These are phyloP conservation scores for Talaromyces proteolyticus DNA, from an alignment of 495 filamentous ascomycete species.

Conservation along the genomic window DNA sequence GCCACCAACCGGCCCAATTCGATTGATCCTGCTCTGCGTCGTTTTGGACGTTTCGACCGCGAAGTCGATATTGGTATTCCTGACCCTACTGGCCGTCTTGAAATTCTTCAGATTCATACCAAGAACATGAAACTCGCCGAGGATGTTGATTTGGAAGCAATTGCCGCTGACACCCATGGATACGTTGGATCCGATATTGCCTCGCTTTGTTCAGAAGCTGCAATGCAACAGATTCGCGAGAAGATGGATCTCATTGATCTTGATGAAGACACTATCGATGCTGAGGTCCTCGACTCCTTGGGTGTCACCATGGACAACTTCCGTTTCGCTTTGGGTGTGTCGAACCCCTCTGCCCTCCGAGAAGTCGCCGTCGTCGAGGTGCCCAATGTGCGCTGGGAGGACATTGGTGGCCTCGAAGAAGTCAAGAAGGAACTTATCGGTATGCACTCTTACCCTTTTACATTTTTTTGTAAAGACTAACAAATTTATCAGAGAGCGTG, in stretches of 20 bases:
- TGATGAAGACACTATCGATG: slow-evolving; percentile 98
- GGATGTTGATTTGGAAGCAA: slow-evolving; percentile 96
- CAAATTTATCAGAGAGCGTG: slow-evolving; percentile 55
- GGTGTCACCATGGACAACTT: slow-evolving; percentile 99
- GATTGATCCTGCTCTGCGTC: slow-evolving; percentile 93
- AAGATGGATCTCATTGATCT: slow-evolving; percentile 99
- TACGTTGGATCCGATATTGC: slow-evolving; percentile 98
- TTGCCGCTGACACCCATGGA: slow-evolving; percentile 96
- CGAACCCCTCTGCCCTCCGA: slow-evolving; percentile 96
- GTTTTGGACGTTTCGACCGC: slow-evolving; percentile 96
- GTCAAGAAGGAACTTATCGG: slow-evolving; percentile 99
- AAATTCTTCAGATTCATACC: slow-evolving; percentile 98
- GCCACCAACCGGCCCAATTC: slow-evolving; percentile 98
- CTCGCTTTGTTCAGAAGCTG: slow-evolving; percentile 97
- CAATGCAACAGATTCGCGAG: slow-evolving; percentile 99
- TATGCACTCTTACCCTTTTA: not conserved
- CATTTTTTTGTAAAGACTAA: not conserved
- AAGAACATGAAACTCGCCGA: slow-evolving; percentile 99
- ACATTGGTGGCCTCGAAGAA: slow-evolving; percentile 95
- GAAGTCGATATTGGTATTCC: slow-evolving; percentile 97
- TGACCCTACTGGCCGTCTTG: slow-evolving; percentile 94
- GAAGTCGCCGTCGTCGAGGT: slow-evolving; percentile 99
- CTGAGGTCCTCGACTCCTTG: slow-evolving; percentile 94
- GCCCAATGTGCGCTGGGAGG: slow-evolving; percentile 98
- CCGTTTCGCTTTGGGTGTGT: slow-evolving; percentile 94